Base-by-base conservation (phyloP, 1,284 basidiomycete genomes). In the Xerocomus nothofagi region DNA sequence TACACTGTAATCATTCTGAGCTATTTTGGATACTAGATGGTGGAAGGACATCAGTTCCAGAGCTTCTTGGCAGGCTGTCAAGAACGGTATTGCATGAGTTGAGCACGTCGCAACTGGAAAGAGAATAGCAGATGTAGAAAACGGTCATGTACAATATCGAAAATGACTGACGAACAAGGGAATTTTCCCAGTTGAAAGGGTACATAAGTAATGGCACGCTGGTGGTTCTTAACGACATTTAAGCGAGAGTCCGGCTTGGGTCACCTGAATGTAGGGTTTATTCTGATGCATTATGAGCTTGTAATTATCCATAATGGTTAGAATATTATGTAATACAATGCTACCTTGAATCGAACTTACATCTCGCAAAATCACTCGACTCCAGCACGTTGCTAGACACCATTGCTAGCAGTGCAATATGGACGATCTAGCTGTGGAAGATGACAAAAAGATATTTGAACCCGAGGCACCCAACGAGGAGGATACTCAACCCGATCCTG, bases 361-460 rank as follows among this genome's bases (percentile, higher is more conserved):
- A n/a, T n/a, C n/a, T n/a, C n/a, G n/a, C n/a, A 32, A 32, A 18
- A 1, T 18, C 23, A n/a, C n/a, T 11, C 21, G 11, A 23, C 37
- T n/a, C 17, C 38, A 17, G 6, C 38, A 17, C 9, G 11, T 6
- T 33, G 11, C 26, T 8, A 20, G 27, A 33, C 30, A 24, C 6
- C 14, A n/a, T 21, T n/a, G 18, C 10, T 31, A 12, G 7, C n/a
- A 21, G 23, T 23, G 8, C 36, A 24, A n/a, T 21, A 80, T 80
- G 78, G 77, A 79, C 17, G 77, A 75, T 27, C 43, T 60, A 6
- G 56, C 56, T 2, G 57, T 65, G 1, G 80, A 82, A 46, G 86
- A 87, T 38, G 85, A 88, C 49, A 87, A 86, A 70, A 88, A 88
- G 58, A 78, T 73, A 2, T 85, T 86, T 47, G 82, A 85, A 46